Evolutionary conservation across 768 basidiomycete genomes (phyloP), one percentile per base, ranked within the genome.

Genomic region (Russula dissimulans): DNA sequence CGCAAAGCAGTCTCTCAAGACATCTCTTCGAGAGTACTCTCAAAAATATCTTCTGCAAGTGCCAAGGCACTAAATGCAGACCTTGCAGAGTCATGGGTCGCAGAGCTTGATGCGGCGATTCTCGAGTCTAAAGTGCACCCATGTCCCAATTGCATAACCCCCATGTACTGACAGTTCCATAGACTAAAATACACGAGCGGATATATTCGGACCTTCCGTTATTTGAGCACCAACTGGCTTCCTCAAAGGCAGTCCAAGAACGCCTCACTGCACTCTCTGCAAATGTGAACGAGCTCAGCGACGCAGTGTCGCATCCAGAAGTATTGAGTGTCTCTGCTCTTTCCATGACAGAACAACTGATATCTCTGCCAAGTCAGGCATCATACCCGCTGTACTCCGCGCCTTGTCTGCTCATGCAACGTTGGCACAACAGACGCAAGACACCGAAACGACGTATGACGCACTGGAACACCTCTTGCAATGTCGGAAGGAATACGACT

Each of bases 61-160:
- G 72, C 74, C 62, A 75, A 82, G 64, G 75, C 83, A 1, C 70
- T 92, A 39, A 83, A 77, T 65, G 81, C 87, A 43, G 67, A 77
- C 38, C 69, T 87, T 54, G 86, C 85, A 12, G 74, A 79, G 34
- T 83, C 82, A 59, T 92, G 89, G 88, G 73, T 89, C 42, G 69
- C 73, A 0, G 86, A 89, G 68, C 77, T 95, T 32, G 84, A 94
- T 65, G 78, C 80, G 48, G 82, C 85, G 12, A 88, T 94, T 61
- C 73, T 73, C 26, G 74, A 76, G 39, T 90, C 87, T 11, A 89
- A 90, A 77, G 92, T 91, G 67, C 52, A 42, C 36, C 32, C 48
- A n/a, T 26, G 15, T 18, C 36, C 34, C 17, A 17, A n/a, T 39
- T 41, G 54, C 61, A 31, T 36, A 31, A 38, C 36, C 54, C 38